phyloP scores from a whole-genome alignment of 768 basidiomycete species.

The Podaxis sp. region DNA sequence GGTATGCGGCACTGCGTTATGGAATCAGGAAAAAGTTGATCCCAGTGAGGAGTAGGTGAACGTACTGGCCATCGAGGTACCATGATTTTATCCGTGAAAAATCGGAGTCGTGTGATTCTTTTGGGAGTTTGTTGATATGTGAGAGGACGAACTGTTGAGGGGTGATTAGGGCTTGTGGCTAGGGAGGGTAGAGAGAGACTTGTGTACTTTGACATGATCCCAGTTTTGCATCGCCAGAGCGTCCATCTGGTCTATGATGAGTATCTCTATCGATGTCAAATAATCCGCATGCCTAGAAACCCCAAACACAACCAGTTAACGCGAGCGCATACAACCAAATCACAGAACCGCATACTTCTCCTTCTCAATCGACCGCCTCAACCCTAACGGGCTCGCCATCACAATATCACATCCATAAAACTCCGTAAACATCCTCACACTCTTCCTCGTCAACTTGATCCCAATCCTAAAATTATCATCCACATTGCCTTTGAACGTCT shows the following conservation, averaged over 20 bases:
- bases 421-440: conserved; percentile 84
- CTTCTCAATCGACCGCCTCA: conserved; percentile 90
- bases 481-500: conserved; percentile 93
- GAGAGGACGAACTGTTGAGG: conserved; percentile 71
- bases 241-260: conserved; percentile 91
- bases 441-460: conserved; percentile 89
- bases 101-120: conserved; percentile 90
- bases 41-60: background rate
- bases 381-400: conserved; percentile 87
- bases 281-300: conserved; percentile 76
- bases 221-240: conserved; percentile 97
- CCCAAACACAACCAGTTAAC: background rate
- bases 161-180: background rate
- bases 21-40: background rate
- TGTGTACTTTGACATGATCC: conserved; percentile 88
- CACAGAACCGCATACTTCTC: conserved; percentile 62
- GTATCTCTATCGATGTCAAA: conserved; percentile 86
- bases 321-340: background rate
- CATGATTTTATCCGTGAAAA: conserved; percentile 97
- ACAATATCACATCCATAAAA: conserved; percentile 92
- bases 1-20: conserved; percentile 61
- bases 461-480: conserved; percentile 95
- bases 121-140: conserved; percentile 83
- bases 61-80: conserved; percentile 91
- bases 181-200: background rate